A percentile compares a stretch with the other conserved stretches of the same genome.
Evolutionary conservation across 139 green algal species (phyloP).

Genomic region (Coccomyxa sp.): DNA sequence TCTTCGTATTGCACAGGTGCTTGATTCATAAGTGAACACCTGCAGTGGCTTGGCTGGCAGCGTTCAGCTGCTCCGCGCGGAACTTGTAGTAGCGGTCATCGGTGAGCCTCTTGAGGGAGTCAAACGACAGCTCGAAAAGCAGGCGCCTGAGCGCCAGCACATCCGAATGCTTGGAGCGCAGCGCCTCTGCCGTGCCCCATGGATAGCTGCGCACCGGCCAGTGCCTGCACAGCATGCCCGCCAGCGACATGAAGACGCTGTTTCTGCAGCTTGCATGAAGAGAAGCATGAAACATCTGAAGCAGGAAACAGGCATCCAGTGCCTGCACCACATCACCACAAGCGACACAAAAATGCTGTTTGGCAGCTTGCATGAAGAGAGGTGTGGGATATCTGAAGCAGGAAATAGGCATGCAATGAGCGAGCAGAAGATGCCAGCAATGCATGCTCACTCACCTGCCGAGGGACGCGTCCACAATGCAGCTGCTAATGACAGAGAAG

Average conservation of each 20-base stretch:
- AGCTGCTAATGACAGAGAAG: neutral
- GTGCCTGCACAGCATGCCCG: neutral
- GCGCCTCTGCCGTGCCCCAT: neutral
- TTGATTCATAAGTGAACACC: neutral
- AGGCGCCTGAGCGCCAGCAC: neutral
- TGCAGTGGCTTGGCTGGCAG: neutral
- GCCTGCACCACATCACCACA: too few relatives aligned
- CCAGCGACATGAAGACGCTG: neutral
- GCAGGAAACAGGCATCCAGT: too few relatives aligned
- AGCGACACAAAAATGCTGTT: neutral
- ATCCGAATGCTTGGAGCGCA: neutral
- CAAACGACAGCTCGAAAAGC: neutral
- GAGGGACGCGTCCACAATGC: neutral
- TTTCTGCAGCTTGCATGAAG: neutral
- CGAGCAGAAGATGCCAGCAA: too few relatives aligned
- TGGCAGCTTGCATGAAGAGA: neutral
- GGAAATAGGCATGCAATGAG: too few relatives aligned
- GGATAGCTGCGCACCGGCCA: constrained; percentile 5
- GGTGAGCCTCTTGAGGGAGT: neutral
- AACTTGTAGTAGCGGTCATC: neutral
- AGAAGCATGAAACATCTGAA: too few relatives aligned
- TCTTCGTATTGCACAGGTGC: neutral
- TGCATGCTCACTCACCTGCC: neutral
- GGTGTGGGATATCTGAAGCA: too few relatives aligned
- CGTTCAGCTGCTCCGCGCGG: neutral